These are phyloP conservation scores for Ogataea glucozyma DNA, from an alignment of 805 yeast species.

Conservation along the genomic window DNA sequence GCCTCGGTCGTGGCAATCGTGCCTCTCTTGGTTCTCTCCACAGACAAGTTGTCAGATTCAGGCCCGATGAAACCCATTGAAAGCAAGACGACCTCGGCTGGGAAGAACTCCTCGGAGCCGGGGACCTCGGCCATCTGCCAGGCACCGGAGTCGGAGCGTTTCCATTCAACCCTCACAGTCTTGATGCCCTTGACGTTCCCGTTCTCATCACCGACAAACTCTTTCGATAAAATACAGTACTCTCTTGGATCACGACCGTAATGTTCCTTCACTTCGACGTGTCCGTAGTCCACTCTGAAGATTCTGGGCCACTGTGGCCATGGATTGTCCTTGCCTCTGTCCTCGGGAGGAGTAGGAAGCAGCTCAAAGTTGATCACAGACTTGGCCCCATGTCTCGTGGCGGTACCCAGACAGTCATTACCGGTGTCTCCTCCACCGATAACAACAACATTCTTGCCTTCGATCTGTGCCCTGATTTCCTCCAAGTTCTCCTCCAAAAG, in stretches of 20 bases:
- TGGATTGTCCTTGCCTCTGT: slow-evolving; percentile 91
- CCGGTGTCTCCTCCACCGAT: slow-evolving; percentile 99
- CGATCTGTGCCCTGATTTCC: slow-evolving; percentile 66
- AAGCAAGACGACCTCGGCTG: slow-evolving; percentile 89
- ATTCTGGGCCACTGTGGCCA: slow-evolving; percentile 99
- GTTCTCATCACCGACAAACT: slow-evolving; percentile 90
- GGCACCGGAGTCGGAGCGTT: slow-evolving; percentile 89
- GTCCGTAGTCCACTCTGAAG: slow-evolving; percentile 97
- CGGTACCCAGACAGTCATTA: slow-evolving; percentile 97
- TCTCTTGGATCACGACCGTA: slow-evolving; percentile 98
- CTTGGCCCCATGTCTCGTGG: slow-evolving; percentile 95
- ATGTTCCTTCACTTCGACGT: slow-evolving; percentile 89
- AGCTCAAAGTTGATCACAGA: slow-evolving; percentile 93
- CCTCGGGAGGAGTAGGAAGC: slow-evolving; percentile 86
- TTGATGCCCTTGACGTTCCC: slow-evolving; percentile 95
- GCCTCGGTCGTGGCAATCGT: slow-evolving; percentile 68
- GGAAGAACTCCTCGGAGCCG: slow-evolving; percentile 89
- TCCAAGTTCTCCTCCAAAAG: slow-evolving; percentile 79
- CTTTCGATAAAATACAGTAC: slow-evolving; percentile 92
- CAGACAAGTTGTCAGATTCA: slow-evolving; percentile 73
- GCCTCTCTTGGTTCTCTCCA: slow-evolving; percentile 78
- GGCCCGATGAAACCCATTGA: slow-evolving; percentile 99
- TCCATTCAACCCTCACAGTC: slow-evolving; percentile 98
- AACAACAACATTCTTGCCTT: slow-evolving; percentile 89
- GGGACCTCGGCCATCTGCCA: slow-evolving; percentile 99